These are phyloP conservation scores for Phytophthora fragariae DNA, from an alignment of 352 stramenopile genomes.

Conservation along the genomic window DNA sequence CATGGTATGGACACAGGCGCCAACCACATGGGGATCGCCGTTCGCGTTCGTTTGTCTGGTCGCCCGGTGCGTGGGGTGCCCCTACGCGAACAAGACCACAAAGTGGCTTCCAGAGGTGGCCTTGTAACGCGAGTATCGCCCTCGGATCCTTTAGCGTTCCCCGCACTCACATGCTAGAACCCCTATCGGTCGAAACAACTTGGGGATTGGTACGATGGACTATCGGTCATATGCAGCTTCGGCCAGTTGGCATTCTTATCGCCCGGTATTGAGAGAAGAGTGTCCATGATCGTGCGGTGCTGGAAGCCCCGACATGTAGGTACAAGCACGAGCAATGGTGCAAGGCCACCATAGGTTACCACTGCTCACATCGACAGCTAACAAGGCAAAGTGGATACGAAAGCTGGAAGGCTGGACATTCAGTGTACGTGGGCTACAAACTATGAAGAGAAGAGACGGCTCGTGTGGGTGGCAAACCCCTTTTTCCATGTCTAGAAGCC, in stretches of 20 bases:
- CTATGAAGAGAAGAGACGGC: background rate
- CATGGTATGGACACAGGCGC: background rate
- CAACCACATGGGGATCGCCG: slow-evolving; percentile 21
- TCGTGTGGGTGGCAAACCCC: background rate
- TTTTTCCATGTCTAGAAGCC: slow-evolving; percentile 4
- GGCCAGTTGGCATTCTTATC: slow-evolving; percentile 17
- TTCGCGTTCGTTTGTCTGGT: slow-evolving; percentile 27
- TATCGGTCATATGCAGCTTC: background rate
- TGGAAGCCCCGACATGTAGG: background rate
- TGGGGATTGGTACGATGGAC: background rate
- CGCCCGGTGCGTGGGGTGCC: background rate
- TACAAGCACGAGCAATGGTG: background rate
- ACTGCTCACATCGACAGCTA: background rate
- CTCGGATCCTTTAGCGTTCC: background rate
- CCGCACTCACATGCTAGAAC: slow-evolving; percentile 14
- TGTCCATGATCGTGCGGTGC: background rate
- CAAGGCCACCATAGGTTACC: background rate
- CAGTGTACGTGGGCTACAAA: background rate
- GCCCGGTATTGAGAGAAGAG: background rate
- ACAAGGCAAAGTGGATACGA: background rate
- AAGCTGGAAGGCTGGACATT: background rate
- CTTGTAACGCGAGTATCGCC: slow-evolving; percentile 12
- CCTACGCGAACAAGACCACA: slow-evolving; percentile 4
- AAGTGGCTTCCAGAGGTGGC: slow-evolving; percentile 11
- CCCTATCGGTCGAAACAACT: background rate